Conservation (phyloP, 371 early-diverging fungal species). For the Mucor racemosus region DNA sequence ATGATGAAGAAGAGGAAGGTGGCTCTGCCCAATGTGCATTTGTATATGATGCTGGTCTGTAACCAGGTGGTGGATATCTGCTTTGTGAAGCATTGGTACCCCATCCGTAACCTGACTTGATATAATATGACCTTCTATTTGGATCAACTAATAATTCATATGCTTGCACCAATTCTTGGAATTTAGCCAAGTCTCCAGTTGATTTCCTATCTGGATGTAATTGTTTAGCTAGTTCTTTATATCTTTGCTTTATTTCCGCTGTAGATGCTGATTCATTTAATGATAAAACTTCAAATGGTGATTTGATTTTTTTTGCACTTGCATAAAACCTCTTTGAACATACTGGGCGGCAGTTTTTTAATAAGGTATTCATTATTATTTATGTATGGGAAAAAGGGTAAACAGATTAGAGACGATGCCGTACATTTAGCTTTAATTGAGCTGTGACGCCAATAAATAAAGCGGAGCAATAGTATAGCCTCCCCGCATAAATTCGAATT, state of each 20-base stretch:
- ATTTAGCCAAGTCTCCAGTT: conserved; percentile 37
- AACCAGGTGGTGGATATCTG: conserved; percentile 8
- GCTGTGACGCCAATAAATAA: neutral
- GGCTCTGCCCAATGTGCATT: conserved; percentile 25
- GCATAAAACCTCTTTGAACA: neutral
- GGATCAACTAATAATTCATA: conserved; percentile 45
- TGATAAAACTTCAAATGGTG: conserved; percentile 42
- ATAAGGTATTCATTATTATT: neutral
- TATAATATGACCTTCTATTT: conserved; percentile 24
- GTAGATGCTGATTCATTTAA: conserved; percentile 22
- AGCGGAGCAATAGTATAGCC: neutral
- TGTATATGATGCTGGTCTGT: conserved; percentile 20
- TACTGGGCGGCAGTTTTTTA: neutral
- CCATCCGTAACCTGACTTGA: conserved; percentile 42
- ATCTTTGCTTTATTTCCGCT: conserved; percentile 43
- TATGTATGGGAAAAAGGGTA: neutral
- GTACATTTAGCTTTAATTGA: neutral
- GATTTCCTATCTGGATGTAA: conserved; percentile 44
- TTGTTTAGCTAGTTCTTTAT: conserved; percentile 47
- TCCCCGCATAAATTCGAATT: neutral
- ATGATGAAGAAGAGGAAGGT: neutral
- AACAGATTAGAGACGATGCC: neutral
- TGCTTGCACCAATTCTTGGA: conserved; percentile 41
- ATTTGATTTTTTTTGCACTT: conserved; percentile 3
- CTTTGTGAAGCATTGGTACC: conserved; percentile 3